phyloP scores from a whole-genome alignment of 768 basidiomycete species.

The Psilocybe tampanensis region DNA sequence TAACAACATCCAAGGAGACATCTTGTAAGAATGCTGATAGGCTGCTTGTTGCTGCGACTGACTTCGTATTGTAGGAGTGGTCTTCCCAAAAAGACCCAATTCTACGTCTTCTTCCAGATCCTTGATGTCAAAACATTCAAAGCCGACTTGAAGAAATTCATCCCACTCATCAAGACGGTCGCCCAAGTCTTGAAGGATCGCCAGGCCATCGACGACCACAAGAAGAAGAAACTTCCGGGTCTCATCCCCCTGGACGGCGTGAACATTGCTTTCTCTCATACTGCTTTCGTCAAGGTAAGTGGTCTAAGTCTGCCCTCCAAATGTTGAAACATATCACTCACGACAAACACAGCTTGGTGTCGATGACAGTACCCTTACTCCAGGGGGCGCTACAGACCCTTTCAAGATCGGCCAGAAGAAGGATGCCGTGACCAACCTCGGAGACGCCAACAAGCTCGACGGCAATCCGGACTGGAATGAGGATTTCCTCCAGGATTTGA shows the following conservation, averaged over 20 bases:
- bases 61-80: constrained; percentile 40
- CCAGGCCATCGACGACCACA: constrained; percentile 40
- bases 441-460: constrained; percentile 31
- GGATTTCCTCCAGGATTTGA: constrained; percentile 45
- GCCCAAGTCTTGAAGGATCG: constrained; percentile 44
- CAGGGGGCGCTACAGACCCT: constrained; percentile 25
- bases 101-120: constrained; percentile 56
- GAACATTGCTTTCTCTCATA: constrained; percentile 57
- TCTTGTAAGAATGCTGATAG: constrained; percentile 37
- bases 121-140: constrained; percentile 45
- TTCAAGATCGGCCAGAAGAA: constrained; percentile 44
- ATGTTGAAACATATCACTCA: neutral
- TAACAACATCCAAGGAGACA: constrained; percentile 49
- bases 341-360: constrained; percentile 35
- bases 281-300: constrained; percentile 43
- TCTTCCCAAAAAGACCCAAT: constrained; percentile 55
- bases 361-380: constrained; percentile 38
- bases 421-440: constrained; percentile 37
- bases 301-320: neutral
- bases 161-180: constrained; percentile 49
- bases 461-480: constrained; percentile 49
- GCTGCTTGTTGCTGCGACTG: neutral
- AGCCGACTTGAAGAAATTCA: constrained; percentile 39
- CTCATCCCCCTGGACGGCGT: constrained; percentile 44
- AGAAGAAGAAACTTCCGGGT: constrained; percentile 32